These are phyloP conservation scores for Yamadazyma olivae DNA, from an alignment of 805 yeast genomes.

Conservation along the genomic window DNA sequence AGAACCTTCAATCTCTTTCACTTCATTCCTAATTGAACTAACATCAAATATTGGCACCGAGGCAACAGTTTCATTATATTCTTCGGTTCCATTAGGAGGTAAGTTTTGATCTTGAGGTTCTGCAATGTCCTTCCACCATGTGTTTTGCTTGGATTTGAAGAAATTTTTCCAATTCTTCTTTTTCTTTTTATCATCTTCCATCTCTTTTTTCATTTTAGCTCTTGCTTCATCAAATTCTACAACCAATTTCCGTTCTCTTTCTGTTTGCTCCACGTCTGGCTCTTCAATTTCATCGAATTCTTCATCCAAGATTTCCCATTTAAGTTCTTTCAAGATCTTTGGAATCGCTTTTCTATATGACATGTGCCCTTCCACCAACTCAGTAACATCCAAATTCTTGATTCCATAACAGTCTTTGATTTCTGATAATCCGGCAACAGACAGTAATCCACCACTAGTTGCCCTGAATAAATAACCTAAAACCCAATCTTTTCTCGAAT, in stretches of 20 bases:
- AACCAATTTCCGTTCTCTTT: constrained; percentile 78
- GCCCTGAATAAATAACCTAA: constrained; percentile 93
- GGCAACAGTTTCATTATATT: constrained; percentile 21
- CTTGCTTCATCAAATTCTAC: constrained; percentile 86
- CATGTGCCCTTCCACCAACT: constrained; percentile 91
- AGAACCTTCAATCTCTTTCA: constrained; percentile 38
- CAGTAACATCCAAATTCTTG: constrained; percentile 87
- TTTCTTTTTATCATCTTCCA: constrained; percentile 21
- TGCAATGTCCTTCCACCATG: constrained; percentile 49
- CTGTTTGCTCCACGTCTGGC: constrained; percentile 84
- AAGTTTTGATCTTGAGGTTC: constrained; percentile 4
- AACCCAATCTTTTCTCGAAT: constrained; percentile 92
- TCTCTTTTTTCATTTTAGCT: constrained; percentile 50
- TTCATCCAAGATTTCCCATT: constrained; percentile 81
- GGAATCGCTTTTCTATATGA: constrained; percentile 96
- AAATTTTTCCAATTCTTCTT: constrained; percentile 48
- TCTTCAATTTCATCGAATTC: constrained; percentile 96
- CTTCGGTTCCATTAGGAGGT: constrained; percentile 9
- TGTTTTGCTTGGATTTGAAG: constrained; percentile 47
- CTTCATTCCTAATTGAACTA: constrained; percentile 41
- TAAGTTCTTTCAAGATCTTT: constrained; percentile 59
- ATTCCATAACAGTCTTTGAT: constrained; percentile 60
- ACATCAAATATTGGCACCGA: constrained; percentile 40
- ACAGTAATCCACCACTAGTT: constrained; percentile 87
- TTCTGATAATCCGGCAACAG: constrained; percentile 88